Evolutionary conservation across 1,139 yeast species (phyloP).

Genomic region (Suhomyces bokatorum): DNA sequence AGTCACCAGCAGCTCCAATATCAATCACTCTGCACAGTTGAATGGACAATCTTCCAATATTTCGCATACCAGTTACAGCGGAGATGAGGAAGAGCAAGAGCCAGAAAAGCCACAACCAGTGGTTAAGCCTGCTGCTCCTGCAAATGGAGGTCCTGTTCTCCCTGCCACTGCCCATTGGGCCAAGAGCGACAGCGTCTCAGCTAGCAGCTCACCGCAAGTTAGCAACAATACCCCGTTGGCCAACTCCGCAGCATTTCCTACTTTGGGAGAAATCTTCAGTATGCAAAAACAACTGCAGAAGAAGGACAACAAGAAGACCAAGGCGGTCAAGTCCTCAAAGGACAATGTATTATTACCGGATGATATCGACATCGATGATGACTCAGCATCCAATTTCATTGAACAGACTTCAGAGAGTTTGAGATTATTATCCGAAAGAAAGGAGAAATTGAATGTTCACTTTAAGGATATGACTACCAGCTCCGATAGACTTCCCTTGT

Average conservation of each 20-base stretch:
- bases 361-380: slow-evolving; percentile 44
- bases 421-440: slow-evolving; percentile 32
- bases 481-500: slow-evolving; percentile 36
- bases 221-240: slow-evolving; percentile 41
- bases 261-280: slow-evolving; percentile 63
- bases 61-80: slow-evolving; percentile 13
- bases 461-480: slow-evolving; percentile 27
- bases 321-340: slow-evolving; percentile 25
- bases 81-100: slow-evolving; percentile 24
- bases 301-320: slow-evolving; percentile 33
- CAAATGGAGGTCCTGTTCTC: slow-evolving; percentile 35
- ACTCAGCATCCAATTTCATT: slow-evolving; percentile 36
- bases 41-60: slow-evolving; percentile 4
- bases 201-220: slow-evolving; percentile 38
- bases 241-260: slow-evolving; percentile 67
- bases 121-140: slow-evolving; percentile 8
- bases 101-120: slow-evolving; percentile 8
- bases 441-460: slow-evolving; percentile 35
- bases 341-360: slow-evolving; percentile 35
- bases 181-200: slow-evolving; percentile 28
- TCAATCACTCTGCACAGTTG: slow-evolving; percentile 12
- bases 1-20: slow-evolving; percentile 17
- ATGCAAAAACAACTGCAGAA: slow-evolving; percentile 39
- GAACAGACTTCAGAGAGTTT: slow-evolving; percentile 40
- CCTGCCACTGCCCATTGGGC: slow-evolving; percentile 68